Evolutionary conservation across 2,329 filamentous ascomycete species (phyloP).

Genomic region (Aspergillus sp.): DNA sequence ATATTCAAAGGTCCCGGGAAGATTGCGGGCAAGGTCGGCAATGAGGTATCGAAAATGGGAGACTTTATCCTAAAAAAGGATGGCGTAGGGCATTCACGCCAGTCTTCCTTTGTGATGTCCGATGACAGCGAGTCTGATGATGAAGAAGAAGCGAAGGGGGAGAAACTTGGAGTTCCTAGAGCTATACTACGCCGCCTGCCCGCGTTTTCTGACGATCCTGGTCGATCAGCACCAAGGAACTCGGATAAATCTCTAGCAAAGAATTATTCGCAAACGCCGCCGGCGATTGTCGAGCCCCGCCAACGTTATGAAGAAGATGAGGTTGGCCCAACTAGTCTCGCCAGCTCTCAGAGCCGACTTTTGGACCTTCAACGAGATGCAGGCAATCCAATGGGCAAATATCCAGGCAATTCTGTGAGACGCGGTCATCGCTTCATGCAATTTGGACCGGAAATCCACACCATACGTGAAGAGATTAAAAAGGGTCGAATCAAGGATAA

Average conservation of each 20-base stretch:
- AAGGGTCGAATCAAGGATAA: slow-evolving; percentile 27
- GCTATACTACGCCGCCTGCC: slow-evolving; percentile 32
- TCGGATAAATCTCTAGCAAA: slow-evolving; percentile 37
- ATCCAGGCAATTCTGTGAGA: slow-evolving; percentile 7
- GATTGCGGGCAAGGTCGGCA: slow-evolving; percentile 71
- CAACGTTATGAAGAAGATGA: slow-evolving; percentile 37
- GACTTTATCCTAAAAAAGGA: slow-evolving; percentile 63
- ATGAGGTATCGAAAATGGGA: slow-evolving; percentile 62
- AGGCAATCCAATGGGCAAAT: not conserved
- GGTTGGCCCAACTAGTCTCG: slow-evolving; percentile 18
- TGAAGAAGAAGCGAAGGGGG: slow-evolving; percentile 37
- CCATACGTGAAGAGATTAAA: slow-evolving; percentile 23
- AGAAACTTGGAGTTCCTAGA: slow-evolving; percentile 29
- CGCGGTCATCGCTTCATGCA: slow-evolving; percentile 27
- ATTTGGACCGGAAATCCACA: slow-evolving; percentile 30
- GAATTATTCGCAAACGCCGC: slow-evolving; percentile 48
- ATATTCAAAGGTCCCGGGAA: slow-evolving; percentile 73
- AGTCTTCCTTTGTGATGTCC: slow-evolving; percentile 47
- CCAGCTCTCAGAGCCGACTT: slow-evolving; percentile 15
- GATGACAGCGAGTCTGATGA: slow-evolving; percentile 49
- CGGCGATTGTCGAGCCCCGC: slow-evolving; percentile 52
- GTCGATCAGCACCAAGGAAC: slow-evolving; percentile 32
- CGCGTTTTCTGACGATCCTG: slow-evolving; percentile 36
- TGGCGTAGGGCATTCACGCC: slow-evolving; percentile 41
- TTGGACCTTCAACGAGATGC: slow-evolving; percentile 13